Percentiles rank a stretch among this genome's conserved stretches.
phyloP scores from a whole-genome alignment of 257 asterid species.

The Lantana camara region DNA sequence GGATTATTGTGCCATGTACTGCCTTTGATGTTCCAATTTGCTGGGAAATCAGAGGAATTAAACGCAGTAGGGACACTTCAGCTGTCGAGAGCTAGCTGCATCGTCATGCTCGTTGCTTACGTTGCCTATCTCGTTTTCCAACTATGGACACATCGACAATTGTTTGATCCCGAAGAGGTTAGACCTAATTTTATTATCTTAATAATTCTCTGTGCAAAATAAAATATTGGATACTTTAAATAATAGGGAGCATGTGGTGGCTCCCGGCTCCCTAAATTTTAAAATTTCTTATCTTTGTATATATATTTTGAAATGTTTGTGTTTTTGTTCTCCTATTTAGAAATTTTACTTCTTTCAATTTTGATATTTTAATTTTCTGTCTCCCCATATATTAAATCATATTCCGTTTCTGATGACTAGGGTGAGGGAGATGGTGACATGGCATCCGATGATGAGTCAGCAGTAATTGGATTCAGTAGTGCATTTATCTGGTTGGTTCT shows the following conservation, averaged over 20 bases:
- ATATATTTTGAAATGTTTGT: too few relatives aligned
- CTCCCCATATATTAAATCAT: too few relatives aligned
- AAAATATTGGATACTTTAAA: too few relatives aligned
- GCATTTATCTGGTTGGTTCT: slow-evolving; percentile 63
- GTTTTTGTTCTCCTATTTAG: too few relatives aligned
- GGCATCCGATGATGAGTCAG: slow-evolving; percentile 44
- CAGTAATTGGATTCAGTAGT: slow-evolving; percentile 83
- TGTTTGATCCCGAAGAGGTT: slow-evolving; percentile 72
- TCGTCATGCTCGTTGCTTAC: slow-evolving; percentile 74
- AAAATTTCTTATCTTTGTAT: too few relatives aligned
- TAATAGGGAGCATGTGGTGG: too few relatives aligned
- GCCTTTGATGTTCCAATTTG: slow-evolving; percentile 61
- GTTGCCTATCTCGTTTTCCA: slow-evolving; percentile 69
- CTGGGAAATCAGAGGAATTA: slow-evolving; percentile 31
- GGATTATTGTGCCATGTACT: slow-evolving; percentile 66
- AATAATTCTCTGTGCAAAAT: too few relatives aligned
- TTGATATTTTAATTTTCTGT: too few relatives aligned
- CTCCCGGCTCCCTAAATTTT: too few relatives aligned
- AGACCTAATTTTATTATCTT: too few relatives aligned
- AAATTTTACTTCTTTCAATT: too few relatives aligned
- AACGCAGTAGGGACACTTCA: slow-evolving; percentile 43
- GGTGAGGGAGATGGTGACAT: slow-evolving; percentile 43
- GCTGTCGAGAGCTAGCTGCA: slow-evolving; percentile 69
- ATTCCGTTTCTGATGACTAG: slow-evolving; percentile 10
- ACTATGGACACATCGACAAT: slow-evolving; percentile 74